These are phyloP conservation scores for Tephrocybe sp. DNA, from an alignment of 768 basidiomycete species.

Conservation along the genomic window DNA sequence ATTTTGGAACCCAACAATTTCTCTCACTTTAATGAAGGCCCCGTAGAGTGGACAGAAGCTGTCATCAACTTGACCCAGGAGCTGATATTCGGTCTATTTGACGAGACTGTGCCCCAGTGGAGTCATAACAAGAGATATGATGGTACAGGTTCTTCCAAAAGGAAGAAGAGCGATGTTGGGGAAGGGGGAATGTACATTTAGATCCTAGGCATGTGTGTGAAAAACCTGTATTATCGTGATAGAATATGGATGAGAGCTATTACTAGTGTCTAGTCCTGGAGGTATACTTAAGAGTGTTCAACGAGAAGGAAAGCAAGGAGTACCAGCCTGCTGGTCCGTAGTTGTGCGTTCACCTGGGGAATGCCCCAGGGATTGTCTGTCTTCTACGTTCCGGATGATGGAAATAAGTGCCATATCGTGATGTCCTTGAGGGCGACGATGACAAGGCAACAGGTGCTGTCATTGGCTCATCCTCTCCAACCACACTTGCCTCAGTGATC, in stretches of 20 bases:
- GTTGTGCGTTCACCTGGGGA: constrained; percentile 29
- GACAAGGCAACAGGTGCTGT: constrained; percentile 27
- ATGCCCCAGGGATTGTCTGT: constrained; percentile 59
- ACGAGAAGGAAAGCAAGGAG: too few species aligned
- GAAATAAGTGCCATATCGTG: constrained; percentile 76
- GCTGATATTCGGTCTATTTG: constrained; percentile 32
- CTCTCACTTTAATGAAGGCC: constrained; percentile 28
- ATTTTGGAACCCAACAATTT: constrained; percentile 31
- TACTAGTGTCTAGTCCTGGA: background rate
- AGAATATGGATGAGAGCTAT: background rate
- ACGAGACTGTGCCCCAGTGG: constrained; percentile 23
- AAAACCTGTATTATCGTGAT: background rate
- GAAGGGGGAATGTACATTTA: constrained; percentile 55
- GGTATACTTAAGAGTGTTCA: constrained; percentile 1
- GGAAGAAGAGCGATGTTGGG: constrained; percentile 30
- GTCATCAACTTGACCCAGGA: constrained; percentile 32
- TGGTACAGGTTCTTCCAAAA: constrained; percentile 3
- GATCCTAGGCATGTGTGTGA: constrained; percentile 1
- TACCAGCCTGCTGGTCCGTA: background rate
- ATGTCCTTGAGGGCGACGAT: constrained; percentile 31
- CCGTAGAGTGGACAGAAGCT: constrained; percentile 31
- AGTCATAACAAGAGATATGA: constrained; percentile 2
- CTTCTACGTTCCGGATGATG: constrained; percentile 79
- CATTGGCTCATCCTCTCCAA: constrained; percentile 15
- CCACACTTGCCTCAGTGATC: constrained; percentile 21